Percentiles rank a stretch among this genome's conserved stretches.
Evolutionary conservation across 495 filamentous ascomycete genomes (phyloP).

Genomic region (Penicillium nucicola): DNA sequence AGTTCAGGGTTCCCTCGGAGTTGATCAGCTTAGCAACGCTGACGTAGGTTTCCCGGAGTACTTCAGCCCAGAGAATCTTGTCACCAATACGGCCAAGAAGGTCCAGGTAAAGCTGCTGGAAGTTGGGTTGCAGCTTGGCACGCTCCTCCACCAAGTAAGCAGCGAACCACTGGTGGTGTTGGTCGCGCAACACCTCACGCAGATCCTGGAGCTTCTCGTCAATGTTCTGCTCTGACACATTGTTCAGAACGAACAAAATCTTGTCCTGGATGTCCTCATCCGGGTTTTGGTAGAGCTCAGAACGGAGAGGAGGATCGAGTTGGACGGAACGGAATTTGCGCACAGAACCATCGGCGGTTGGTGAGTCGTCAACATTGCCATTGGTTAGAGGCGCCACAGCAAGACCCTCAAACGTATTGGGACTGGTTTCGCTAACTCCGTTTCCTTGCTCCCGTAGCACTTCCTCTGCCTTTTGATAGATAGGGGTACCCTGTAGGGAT

Average conservation of each 20-base stretch:
- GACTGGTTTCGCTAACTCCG: conserved; percentile 31
- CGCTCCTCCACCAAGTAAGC: conserved; percentile 93
- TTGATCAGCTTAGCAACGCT: conserved; percentile 84
- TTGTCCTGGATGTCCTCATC: conserved; percentile 83
- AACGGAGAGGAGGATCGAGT: conserved; percentile 61
- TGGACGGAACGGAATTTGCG: conserved; percentile 71
- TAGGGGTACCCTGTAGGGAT: conserved; percentile 77
- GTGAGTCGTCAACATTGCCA: conserved; percentile 60
- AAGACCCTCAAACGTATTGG: conserved; percentile 34
- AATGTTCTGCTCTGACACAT: conserved; percentile 85
- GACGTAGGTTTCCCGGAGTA: conserved; percentile 88
- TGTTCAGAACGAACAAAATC: conserved; percentile 94
- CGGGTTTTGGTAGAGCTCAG: conserved; percentile 70
- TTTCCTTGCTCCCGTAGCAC: conserved; percentile 63
- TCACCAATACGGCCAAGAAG: conserved; percentile 80
- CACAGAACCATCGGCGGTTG: conserved; percentile 47
- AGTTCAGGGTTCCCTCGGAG: conserved; percentile 77
- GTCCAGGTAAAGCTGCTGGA: conserved; percentile 87
- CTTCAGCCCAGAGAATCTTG: conserved; percentile 76
- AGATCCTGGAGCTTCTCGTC: conserved; percentile 77
- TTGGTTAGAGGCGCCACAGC: conserved; percentile 52
- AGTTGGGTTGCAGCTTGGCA: conserved; percentile 94
- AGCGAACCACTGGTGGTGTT: conserved; percentile 94
- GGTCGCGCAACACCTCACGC: conserved; percentile 68
- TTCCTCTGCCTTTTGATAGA: conserved; percentile 76